Conservation (phyloP, 2,329 filamentous ascomycete species). For the Alternaria sp. region DNA sequence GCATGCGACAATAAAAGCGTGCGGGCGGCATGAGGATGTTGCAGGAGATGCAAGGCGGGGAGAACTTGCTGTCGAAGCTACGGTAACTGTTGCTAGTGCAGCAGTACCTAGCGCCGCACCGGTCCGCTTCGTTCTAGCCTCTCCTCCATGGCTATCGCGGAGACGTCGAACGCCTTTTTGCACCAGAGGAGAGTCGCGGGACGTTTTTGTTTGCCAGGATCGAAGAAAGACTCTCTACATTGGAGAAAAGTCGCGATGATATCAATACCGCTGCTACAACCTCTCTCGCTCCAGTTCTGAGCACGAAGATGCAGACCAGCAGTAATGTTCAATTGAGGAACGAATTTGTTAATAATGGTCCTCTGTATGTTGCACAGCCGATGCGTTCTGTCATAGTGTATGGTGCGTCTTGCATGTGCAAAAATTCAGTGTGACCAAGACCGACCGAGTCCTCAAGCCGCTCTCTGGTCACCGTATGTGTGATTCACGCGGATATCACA, state of each 20-base stretch:
- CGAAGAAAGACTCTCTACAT: not conserved
- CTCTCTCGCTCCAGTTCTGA: too few relatives aligned
- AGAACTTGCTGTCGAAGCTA: not conserved
- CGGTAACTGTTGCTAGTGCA: not conserved
- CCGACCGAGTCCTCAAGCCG: too few relatives aligned
- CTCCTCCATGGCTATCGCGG: not conserved
- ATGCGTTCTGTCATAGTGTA: too few relatives aligned
- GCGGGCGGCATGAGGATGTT: not conserved
- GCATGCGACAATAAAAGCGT: not conserved
- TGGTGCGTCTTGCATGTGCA: too few relatives aligned
- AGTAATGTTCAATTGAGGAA: too few relatives aligned
- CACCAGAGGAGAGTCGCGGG: not conserved
- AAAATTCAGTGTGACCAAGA: too few relatives aligned
- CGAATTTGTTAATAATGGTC: too few relatives aligned
- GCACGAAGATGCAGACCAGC: not conserved
- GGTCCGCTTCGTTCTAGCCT: not conserved
- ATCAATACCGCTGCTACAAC: not conserved
- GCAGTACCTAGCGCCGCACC: conserved; percentile 4
- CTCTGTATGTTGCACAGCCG: too few relatives aligned
- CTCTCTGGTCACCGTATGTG: too few relatives aligned
- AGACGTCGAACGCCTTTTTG: not conserved
- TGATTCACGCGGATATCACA: not conserved
- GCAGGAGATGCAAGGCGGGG: not conserved
- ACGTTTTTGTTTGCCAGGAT: not conserved
- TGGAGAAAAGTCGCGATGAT: not conserved